phyloP scores from a whole-genome alignment of 495 filamentous ascomycete species.

The Talaromyces borbonicus region DNA sequence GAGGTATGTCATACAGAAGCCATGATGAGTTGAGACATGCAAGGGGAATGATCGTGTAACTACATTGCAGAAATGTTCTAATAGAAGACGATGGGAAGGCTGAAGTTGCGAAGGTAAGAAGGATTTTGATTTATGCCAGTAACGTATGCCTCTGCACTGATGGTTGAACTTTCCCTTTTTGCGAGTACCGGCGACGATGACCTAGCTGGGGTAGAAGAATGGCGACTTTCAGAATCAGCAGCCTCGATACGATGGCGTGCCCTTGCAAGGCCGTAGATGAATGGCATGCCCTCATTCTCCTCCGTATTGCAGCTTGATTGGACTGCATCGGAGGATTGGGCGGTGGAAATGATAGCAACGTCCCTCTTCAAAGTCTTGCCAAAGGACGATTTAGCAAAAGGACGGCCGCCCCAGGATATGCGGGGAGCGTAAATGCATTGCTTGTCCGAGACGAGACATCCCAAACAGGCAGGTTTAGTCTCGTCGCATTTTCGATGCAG shows the following conservation, averaged over 20 bases:
- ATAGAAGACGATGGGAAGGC: constrained; percentile 1
- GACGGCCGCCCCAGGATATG: constrained; percentile 1
- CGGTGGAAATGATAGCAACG: background rate
- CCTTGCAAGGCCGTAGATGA: constrained; percentile 1
- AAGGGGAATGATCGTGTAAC: constrained; percentile 3
- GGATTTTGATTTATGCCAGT: background rate
- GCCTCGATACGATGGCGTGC: background rate
- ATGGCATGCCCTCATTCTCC: background rate
- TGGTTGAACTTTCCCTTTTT: background rate
- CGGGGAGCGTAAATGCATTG: background rate
- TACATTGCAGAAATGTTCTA: background rate
- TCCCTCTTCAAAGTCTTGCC: background rate
- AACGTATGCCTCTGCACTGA: background rate
- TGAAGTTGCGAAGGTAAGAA: background rate
- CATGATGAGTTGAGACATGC: constrained; percentile 1
- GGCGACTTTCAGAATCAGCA: background rate
- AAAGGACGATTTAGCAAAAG: constrained; percentile 4
- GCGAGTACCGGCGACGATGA: background rate
- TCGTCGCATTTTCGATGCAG: constrained; percentile 5
- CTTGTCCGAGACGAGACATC: background rate
- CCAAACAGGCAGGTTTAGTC: background rate
- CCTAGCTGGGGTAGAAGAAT: background rate
- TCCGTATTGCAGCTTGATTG: background rate
- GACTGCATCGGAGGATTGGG: background rate
- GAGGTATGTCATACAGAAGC: constrained; percentile 1